Conservation (phyloP, 2,329 filamentous ascomycete genomes). For the Verticillium tricorpus region DNA sequence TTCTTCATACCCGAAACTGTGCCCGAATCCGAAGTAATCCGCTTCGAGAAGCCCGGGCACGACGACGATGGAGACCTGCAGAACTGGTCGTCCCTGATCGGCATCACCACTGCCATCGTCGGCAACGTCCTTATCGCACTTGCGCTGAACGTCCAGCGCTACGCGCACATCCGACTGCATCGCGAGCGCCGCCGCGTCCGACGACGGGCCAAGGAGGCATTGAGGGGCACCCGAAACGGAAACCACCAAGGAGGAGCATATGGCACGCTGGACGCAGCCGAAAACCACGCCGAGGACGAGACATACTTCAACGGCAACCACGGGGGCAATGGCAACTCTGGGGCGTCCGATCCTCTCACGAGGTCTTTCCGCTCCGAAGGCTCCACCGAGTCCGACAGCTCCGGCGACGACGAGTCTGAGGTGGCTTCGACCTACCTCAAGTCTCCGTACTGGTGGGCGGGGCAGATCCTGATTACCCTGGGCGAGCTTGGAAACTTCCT, state of each 20-base stretch:
- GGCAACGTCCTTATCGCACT: constrained; percentile 94
- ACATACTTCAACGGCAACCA: neutral
- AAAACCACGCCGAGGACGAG: constrained; percentile 22
- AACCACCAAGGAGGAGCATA: neutral
- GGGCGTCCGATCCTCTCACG: constrained; percentile 48
- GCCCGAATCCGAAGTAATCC: neutral
- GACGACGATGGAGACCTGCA: constrained; percentile 46
- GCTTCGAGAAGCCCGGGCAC: constrained; percentile 3
- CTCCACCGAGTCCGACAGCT: constrained; percentile 31
- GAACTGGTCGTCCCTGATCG: constrained; percentile 90
- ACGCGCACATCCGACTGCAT: constrained; percentile 83
- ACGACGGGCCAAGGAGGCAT: constrained; percentile 48
- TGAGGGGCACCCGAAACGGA: constrained; percentile 28
- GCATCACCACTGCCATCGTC: constrained; percentile 86
- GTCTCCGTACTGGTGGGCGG: constrained; percentile 95
- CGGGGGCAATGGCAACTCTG: constrained; percentile 26
- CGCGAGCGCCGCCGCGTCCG: constrained; percentile 60
- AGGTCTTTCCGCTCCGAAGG: constrained; percentile 43
- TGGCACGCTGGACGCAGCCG: constrained; percentile 10
- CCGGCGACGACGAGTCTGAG: constrained; percentile 25
- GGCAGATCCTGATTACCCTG: constrained; percentile 85
- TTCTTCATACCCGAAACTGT: neutral
- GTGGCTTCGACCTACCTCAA: constrained; percentile 70
- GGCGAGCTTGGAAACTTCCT: constrained; percentile 96
- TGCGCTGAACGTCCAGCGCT: constrained; percentile 92